Percentiles rank a stretch among this genome's conserved stretches.
Evolutionary conservation across 2,329 filamentous ascomycete genomes (phyloP).

Genomic region (Sporothrix pallida): DNA sequence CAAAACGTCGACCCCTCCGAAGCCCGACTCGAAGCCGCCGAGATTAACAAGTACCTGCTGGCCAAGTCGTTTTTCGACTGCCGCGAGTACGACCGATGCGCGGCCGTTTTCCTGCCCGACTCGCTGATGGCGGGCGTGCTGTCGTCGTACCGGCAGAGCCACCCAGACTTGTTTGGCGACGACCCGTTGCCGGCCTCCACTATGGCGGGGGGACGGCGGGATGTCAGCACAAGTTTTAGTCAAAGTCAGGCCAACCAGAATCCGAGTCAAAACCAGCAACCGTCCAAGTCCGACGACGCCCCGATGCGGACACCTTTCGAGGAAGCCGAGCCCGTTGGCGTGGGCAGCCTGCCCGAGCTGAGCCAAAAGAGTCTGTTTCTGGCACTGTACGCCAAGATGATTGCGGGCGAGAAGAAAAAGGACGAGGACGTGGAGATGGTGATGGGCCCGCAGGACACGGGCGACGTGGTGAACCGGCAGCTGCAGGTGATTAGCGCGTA

Average conservation of each 20-base stretch:
- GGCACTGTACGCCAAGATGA: constrained; percentile 87
- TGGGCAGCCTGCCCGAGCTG: constrained; percentile 57
- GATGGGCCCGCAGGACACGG: constrained; percentile 87
- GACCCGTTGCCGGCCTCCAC: constrained; percentile 28
- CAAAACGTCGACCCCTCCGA: constrained; percentile 72
- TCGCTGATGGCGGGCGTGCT: constrained; percentile 73
- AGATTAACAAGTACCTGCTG: constrained; percentile 82
- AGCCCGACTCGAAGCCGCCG: constrained; percentile 75
- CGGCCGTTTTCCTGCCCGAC: constrained; percentile 84
- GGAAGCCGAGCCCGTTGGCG: constrained; percentile 37
- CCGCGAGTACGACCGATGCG: constrained; percentile 91
- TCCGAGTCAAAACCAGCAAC: too few relatives aligned
- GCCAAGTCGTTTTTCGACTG: constrained; percentile 96
- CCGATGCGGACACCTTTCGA: constrained; percentile 11
- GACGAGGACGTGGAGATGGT: constrained; percentile 98
- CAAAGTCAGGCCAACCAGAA: too few relatives aligned
- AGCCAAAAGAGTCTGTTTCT: constrained; percentile 94
- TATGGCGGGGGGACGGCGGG: not conserved
- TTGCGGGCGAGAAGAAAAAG: constrained; percentile 93
- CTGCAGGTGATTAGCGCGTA: constrained; percentile 75
- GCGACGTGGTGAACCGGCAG: constrained; percentile 84
- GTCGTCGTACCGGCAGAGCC: constrained; percentile 52
- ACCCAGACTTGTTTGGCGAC: constrained; percentile 40
- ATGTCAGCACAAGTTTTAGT: not conserved
- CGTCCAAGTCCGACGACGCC: not conserved